Conservation (phyloP, 108 stramenopile genomes). For the Nannochloropsis salina region DNA sequence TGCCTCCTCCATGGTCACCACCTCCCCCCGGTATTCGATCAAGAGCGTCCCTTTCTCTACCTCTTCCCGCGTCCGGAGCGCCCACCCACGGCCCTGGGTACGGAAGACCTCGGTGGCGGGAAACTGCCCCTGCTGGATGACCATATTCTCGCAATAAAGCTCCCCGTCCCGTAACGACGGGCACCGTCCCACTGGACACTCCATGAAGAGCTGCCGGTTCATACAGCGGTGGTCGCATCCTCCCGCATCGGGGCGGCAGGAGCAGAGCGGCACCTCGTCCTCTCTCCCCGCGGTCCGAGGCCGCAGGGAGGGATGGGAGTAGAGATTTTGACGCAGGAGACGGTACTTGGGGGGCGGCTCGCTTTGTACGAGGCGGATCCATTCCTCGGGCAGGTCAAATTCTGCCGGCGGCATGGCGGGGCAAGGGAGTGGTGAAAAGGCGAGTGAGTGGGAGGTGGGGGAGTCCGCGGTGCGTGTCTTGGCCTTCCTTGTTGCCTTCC, state of each 20-base stretch:
- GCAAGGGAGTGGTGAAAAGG: neutral
- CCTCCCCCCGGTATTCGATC: conserved; percentile 53
- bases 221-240: conserved; percentile 37
- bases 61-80: conserved; percentile 31
- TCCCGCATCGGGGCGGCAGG: conserved; percentile 33
- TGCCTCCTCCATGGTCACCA: conserved; percentile 49
- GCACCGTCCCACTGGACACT: conserved; percentile 44
- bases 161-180: conserved; percentile 24
- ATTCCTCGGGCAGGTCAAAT: neutral
- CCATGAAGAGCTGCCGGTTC: conserved; percentile 47
- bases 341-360: neutral
- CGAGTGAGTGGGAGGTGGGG: neutral
- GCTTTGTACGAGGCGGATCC: neutral
- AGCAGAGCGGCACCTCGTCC: neutral
- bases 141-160: conserved; percentile 43
- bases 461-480: neutral
- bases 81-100: conserved; percentile 49
- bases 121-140: conserved; percentile 44
- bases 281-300: neutral
- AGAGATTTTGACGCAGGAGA: neutral
- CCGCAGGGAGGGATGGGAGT: neutral
- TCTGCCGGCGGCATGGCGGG: neutral
- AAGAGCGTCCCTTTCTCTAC: conserved; percentile 40
- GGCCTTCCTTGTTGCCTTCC: neutral
- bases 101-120: conserved; percentile 43